Evolutionary conservation across 176 grass and related monocot genomes (phyloP).

Genomic region (Avena insularis): DNA sequence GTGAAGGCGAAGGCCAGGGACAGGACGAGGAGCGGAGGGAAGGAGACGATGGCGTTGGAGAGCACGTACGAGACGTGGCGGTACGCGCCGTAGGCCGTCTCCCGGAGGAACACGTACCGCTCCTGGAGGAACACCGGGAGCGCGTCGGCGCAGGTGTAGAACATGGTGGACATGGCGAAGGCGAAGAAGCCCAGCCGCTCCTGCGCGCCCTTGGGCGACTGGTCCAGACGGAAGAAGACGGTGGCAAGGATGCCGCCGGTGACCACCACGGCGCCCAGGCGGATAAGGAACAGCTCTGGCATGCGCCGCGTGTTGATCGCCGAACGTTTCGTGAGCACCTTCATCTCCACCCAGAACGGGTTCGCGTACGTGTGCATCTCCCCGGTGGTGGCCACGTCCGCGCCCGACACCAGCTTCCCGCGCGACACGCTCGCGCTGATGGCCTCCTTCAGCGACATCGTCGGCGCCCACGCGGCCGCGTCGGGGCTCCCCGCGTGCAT

Average conservation of each 20-base stretch:
- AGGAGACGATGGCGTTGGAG: conserved; percentile 84
- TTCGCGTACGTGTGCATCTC: conserved; percentile 76
- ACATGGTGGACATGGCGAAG: conserved; percentile 98
- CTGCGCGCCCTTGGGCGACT: conserved; percentile 80
- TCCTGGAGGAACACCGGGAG: conserved; percentile 94
- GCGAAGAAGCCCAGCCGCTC: conserved; percentile 97
- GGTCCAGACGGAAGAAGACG: conserved; percentile 80
- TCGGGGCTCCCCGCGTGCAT: conserved; percentile 33
- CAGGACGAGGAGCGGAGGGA: conserved; percentile 83
- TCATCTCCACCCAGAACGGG: conserved; percentile 91
- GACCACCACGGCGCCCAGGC: conserved; percentile 66
- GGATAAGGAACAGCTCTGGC: conserved; percentile 83
- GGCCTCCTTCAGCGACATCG: conserved; percentile 78
- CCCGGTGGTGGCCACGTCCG: conserved; percentile 44
- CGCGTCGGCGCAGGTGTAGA: conserved; percentile 95
- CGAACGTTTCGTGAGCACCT: conserved; percentile 69
- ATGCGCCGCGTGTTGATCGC: conserved; percentile 73
- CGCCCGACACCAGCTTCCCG: conserved; percentile 77
- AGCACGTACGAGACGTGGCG: conserved; percentile 91
- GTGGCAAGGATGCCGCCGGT: conserved; percentile 84
- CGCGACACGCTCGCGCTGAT: conserved; percentile 82
- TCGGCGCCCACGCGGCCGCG: neutral
- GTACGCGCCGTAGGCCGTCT: conserved; percentile 97
- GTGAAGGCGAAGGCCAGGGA: conserved; percentile 78
- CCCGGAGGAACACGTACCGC: conserved; percentile 82